These are phyloP conservation scores for Phytophthora cactorum DNA, from an alignment of 352 stramenopile species.

Conservation along the genomic window DNA sequence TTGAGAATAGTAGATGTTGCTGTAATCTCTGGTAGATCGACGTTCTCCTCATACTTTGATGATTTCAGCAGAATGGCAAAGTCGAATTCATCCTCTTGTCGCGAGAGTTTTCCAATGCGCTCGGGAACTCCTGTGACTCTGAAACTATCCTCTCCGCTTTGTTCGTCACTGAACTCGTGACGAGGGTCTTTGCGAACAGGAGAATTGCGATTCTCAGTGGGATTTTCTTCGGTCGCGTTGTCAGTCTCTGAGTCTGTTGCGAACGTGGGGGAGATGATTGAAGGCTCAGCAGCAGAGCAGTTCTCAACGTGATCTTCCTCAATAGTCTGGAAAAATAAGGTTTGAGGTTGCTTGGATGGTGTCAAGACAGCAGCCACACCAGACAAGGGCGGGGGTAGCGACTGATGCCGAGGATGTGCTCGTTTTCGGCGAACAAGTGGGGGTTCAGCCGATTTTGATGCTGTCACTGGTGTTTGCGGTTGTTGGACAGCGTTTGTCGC, in stretches of 20 bases:
- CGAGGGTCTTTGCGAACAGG: conserved; percentile 6
- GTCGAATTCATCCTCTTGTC: conserved; percentile 80
- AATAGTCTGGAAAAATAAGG: conserved; percentile 33
- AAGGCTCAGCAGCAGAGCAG: conserved; percentile 20
- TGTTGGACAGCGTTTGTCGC: background rate
- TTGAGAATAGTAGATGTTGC: conserved; percentile 13
- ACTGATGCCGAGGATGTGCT: conserved; percentile 25
- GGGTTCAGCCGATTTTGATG: conserved; percentile 3
- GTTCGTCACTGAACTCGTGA: conserved; percentile 24
- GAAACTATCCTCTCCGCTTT: conserved; percentile 16
- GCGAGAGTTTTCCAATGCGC: conserved; percentile 63
- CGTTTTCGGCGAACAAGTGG: conserved; percentile 30
- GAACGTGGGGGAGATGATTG: conserved; percentile 10
- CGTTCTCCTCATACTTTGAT: conserved; percentile 69
- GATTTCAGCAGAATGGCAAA: conserved; percentile 87
- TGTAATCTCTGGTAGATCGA: conserved; percentile 39
- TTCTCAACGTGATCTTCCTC: conserved; percentile 20
- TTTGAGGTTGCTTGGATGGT: conserved; percentile 21
- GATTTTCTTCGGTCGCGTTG: background rate
- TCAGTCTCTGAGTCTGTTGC: conserved; percentile 3
- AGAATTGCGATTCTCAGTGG: background rate
- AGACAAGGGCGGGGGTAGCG: conserved; percentile 8
- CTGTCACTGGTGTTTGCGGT: background rate
- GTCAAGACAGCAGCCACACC: conserved; percentile 4
- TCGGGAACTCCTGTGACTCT: conserved; percentile 29